Percentiles rank a stretch among this genome's conserved stretches.
These are phyloP conservation scores for Colletotrichum liaoningense DNA, from an alignment of 2,329 filamentous ascomycete species.

Conservation along the genomic window DNA sequence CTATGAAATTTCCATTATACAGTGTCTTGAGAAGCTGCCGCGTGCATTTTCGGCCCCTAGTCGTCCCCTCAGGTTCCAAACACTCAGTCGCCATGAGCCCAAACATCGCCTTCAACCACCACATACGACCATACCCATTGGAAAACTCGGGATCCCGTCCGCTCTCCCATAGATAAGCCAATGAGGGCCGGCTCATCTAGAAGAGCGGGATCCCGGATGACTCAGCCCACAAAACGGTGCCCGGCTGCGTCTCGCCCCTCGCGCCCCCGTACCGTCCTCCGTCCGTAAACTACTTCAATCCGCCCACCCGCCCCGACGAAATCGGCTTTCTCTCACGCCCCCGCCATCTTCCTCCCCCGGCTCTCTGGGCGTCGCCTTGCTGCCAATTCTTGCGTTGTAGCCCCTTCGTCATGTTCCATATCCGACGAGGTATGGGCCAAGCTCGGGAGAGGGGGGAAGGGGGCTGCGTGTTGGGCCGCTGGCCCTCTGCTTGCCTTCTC, in stretches of 20 bases:
- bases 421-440: too few relatives aligned
- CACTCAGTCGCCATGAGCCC: not conserved
- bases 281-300: not conserved
- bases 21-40: not conserved
- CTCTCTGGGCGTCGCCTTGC: not conserved
- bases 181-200: not conserved
- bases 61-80: not conserved
- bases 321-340: slow-evolving; percentile 1
- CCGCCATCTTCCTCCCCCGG: not conserved
- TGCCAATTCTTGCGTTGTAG: not conserved
- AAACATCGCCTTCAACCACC: too few relatives aligned
- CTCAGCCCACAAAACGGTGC: too few relatives aligned
- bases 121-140: too few relatives aligned
- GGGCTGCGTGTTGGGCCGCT: too few relatives aligned
- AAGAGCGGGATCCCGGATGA: too few relatives aligned
- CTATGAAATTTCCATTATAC: too few relatives aligned
- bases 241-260: too few relatives aligned
- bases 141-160: too few relatives aligned
- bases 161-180: too few relatives aligned
- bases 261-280: not conserved
- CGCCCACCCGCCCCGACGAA: not conserved
- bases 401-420: not conserved
- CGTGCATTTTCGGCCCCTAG: not conserved
- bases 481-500: too few relatives aligned
- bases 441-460: too few relatives aligned